Percentiles rank a stretch among this genome's conserved stretches.
Evolutionary conservation across 2,329 filamentous ascomycete genomes (phyloP).

Genomic region (Neopestalotiopsis sp.): DNA sequence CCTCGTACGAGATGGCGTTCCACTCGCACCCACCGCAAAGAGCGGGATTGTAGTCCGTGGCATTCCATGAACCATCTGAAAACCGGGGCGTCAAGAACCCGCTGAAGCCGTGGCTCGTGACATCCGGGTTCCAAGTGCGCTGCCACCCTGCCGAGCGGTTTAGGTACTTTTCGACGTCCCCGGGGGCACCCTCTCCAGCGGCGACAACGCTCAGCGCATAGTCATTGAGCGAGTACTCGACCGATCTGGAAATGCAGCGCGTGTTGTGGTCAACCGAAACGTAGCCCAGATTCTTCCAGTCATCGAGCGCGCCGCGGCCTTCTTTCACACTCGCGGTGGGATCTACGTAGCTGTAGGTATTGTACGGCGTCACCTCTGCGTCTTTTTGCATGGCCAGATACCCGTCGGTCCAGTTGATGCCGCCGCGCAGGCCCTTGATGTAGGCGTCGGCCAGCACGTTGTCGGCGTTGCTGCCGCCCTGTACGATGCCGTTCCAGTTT

Average conservation of each 20-base stretch:
- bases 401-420: constrained; percentile 46
- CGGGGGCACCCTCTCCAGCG: constrained; percentile 1
- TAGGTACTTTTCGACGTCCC: constrained; percentile 9
- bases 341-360: constrained; percentile 49
- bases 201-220: constrained; percentile 59
- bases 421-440: constrained; percentile 47
- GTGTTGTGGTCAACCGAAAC: constrained; percentile 51
- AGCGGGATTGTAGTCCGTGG: constrained; percentile 12
- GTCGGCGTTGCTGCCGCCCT: constrained; percentile 61
- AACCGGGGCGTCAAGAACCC: constrained; percentile 31
- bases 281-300: constrained; percentile 56
- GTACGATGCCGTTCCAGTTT: constrained; percentile 59
- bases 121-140: constrained; percentile 23
- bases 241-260: constrained; percentile 53
- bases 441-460: constrained; percentile 63
- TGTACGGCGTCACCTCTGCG: constrained; percentile 55
- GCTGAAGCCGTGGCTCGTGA: constrained; percentile 22
- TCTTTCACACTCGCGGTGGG: constrained; percentile 55
- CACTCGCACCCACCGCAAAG: constrained; percentile 21
- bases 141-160: constrained; percentile 23
- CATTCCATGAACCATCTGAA: constrained; percentile 20
- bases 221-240: constrained; percentile 60
- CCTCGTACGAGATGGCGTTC: constrained; percentile 22
- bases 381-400: constrained; percentile 55
- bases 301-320: constrained; percentile 58